phyloP scores from a whole-genome alignment of 768 basidiomycete species.

The Collybia sp. region DNA sequence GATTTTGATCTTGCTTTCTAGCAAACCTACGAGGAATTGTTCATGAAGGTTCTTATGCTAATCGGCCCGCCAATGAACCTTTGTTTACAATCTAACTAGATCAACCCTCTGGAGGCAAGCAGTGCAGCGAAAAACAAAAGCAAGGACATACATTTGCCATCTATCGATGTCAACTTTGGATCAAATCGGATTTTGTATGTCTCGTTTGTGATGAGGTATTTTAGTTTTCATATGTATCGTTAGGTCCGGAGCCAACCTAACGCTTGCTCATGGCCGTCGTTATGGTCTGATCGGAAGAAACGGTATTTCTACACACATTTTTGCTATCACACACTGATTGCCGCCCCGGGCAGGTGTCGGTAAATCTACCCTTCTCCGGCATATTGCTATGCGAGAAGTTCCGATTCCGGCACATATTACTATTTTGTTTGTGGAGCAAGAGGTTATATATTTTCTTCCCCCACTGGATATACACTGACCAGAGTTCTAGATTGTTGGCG shows the following conservation, averaged over 20 bases:
- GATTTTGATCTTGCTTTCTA: constrained; percentile 30
- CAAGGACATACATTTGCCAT: constrained; percentile 93
- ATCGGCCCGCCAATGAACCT: not conserved
- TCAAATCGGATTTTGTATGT: constrained; percentile 88
- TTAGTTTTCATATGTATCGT: constrained; percentile 2
- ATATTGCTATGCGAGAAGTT: constrained; percentile 93
- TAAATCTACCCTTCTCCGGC: constrained; percentile 92
- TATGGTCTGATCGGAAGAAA: constrained; percentile 92
- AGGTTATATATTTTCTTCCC: constrained; percentile 40
- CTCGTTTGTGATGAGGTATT: not conserved
- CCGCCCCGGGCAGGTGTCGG: constrained; percentile 60
- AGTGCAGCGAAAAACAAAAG: constrained; percentile 85
- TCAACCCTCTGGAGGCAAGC: constrained; percentile 88
- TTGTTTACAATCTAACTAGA: constrained; percentile 32
- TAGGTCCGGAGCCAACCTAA: constrained; percentile 82
- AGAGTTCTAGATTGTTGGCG: constrained; percentile 70
- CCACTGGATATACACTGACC: not conserved
- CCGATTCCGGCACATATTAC: constrained; percentile 93
- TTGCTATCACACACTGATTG: not conserved
- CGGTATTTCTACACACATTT: constrained; percentile 34
- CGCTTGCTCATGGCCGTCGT: constrained; percentile 83
- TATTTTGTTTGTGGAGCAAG: constrained; percentile 97
- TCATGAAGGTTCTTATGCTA: constrained; percentile 71
- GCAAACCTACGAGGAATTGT: constrained; percentile 99
- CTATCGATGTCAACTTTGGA: constrained; percentile 94